Base-by-base conservation (phyloP, 202 grass and related monocot species). In the Bolboschoenoplectus hybrid region DNA sequence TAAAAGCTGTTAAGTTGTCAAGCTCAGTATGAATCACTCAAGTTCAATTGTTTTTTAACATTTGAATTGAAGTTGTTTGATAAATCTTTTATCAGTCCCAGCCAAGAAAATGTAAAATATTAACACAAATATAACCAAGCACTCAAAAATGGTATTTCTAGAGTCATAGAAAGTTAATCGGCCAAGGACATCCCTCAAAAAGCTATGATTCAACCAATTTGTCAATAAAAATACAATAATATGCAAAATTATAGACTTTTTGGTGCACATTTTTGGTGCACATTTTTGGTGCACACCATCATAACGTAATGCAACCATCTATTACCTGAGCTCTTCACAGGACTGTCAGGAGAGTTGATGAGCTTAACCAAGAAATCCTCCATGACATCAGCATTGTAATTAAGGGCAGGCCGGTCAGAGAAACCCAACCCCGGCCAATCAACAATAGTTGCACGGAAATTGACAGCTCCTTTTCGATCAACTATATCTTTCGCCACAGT, bases 371-470 rank as follows among this genome's bases (percentile, higher is more conserved):
- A 83, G 77, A 99, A 99, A 92, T 82, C 86, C 81, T 99, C 88
- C 97, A 99, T 94, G 65, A 97, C 87, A 91, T 94, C 89, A 89
- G 91, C 89, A 89, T 88, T 97, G 80, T 97, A 97, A 71, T 97
- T 92, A 74, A 99, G 89, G 16, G 88, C 93, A 61, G 97, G 97
- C 81, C 97, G 89, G 55, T 99, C 97, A 47, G 97, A 99, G 89
- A 91, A 97, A 38, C 94, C 97, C 86, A 94, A 85, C 47, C 97
- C 94, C 81, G 97, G 97, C 97, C 97, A 99, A 82, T 99, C 97
- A 65, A 97, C 92, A 84, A 99, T 94, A 62, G 92, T 97, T 89
- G 92, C 91, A 74, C 81, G 86, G 82, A 92, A 94, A 47, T 85
- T 80, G 58, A 89, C 71, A 51, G 94, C 89, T 87, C 92, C 90